Base-by-base conservation (phyloP, 108 stramenopile species). In the Cyclostephanos tholiformis region DNA sequence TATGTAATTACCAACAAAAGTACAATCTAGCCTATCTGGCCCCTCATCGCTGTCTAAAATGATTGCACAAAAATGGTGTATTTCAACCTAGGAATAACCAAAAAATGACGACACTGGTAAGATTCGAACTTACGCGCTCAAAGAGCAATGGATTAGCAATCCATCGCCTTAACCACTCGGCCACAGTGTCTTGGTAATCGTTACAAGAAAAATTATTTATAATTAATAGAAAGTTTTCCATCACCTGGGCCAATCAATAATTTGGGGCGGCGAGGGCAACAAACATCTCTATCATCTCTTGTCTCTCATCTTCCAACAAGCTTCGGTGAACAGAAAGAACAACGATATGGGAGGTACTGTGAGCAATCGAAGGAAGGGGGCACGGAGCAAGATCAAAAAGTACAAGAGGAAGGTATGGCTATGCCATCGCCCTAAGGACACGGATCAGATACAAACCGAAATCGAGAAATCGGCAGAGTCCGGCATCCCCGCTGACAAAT, bases 381-480 rank as follows among this genome's bases (percentile, higher is more conserved):
- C 89, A 13, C 84, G 90, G 32, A 79, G 87, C 64, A 94, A 97
- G 84, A 84, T 92, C 69, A 97, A 95, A 62, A 92, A 95, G 72
- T 95, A 91, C 84, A 95, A 97, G 72, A 83, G 87, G 23, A 85
- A 84, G 51, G 77, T 84, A 27, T 91, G 93, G 91, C 84, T 95
- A 26, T 86, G 79, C 35, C 74, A 85, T 69, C 88, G 97, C 12
- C 83, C 91, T 51, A 96, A 91, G 67, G 97, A 99, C 85, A 91
- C 95, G 9, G 97, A 99, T 77, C 97, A 99, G 79, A 95, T 99
- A 61, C 97, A 98, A 81, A 97, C 98, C 72, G 96, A 98, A 72
- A 82, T 97, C 23, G 91, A 91, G 79, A 94, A 92, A 73, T 84
- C 92, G 12, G 65, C 78, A 49, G 71, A 80, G 41, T 84, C 73